Conservation (phyloP, 225 moss, liverwort and hornwort genomes). For the Physcomitrellopsis africana region DNA sequence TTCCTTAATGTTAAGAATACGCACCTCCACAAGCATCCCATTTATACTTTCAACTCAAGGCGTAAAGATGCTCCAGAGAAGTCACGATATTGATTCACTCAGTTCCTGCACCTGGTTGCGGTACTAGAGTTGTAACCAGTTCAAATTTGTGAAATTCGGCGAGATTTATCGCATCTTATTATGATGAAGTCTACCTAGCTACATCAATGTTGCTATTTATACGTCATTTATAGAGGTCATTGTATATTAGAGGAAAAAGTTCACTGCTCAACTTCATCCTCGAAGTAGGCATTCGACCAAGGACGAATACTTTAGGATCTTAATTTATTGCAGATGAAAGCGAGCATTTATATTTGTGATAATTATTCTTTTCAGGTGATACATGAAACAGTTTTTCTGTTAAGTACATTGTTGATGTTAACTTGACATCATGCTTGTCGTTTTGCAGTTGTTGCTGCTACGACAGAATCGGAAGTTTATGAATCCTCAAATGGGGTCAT, state of each 20-base stretch:
- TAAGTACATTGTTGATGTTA: neutral
- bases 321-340: neutral
- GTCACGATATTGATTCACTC: neutral
- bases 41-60: neutral
- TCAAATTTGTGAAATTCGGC: slow-evolving; percentile 10
- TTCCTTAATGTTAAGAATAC: neutral
- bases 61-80: neutral
- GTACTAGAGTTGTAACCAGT: neutral
- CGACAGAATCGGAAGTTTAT: slow-evolving; percentile 28
- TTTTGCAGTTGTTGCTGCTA: slow-evolving; percentile 30
- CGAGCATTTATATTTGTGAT: neutral
- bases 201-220: slow-evolving; percentile 9
- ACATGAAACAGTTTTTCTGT: slow-evolving; percentile 12
- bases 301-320: slow-evolving; percentile 5
- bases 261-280: neutral
- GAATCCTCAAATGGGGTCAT: slow-evolving; percentile 24
- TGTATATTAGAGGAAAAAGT: neutral
- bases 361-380: slow-evolving; percentile 9
- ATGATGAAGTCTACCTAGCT: slow-evolving; percentile 1
- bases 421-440: slow-evolving; percentile 24
- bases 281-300: slow-evolving; percentile 8
- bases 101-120: neutral
- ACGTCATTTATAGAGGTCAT: neutral
- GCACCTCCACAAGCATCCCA: neutral
- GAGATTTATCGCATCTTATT: slow-evolving; percentile 6